Base-by-base conservation (phyloP, 1,284 basidiomycete genomes). In the Ceratobasidium sp. region DNA sequence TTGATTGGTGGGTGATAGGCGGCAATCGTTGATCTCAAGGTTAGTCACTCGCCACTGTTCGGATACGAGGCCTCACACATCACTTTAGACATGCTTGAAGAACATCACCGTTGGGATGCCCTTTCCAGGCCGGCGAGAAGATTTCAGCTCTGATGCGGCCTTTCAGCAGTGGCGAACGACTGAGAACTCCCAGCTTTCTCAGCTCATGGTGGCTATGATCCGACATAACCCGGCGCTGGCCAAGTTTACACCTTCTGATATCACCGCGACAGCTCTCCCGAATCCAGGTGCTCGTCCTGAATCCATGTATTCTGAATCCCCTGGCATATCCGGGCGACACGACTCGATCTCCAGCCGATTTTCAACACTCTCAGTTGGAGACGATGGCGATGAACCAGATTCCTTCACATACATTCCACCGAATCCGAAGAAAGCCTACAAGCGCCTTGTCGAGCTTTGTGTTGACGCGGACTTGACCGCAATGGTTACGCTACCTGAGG, bases 331-430 rank as follows among this genome's bases (percentile, higher is more conserved):
- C 12, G 85, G 87, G 33, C 89, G 93, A 55, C 88, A 91, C 78
- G 85, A 86, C 39, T 94, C 93, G 26, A 85, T 93, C 75, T 90
- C 91, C 83, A 93, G 91, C 83, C 88, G 93, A 75, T 87, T 88
- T 61, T 94, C 93, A 13, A 83, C 85, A 40, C 87, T 88, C 58
- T 88, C 87, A 33, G 82, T 87, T 9, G 89, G 90, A 12, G 89
- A 85, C 12, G 93, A 94, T 9, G 92, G 93, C 75, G 89, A 89
- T 64, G 89, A 90, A 63, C 92, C 93, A 39, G 90, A 92, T 81
- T 87, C 93, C 82, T 95, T 96, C 86, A 94, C 94, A 0, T 99
- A 92, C 84, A 95, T 99, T 79, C 97, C 97, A 0, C 92, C 95
- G 2, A 95, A 96, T 83, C 94, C 97, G 2, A 91, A 91, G 82